These are phyloP conservation scores for Phytopythium mirpurense DNA, from an alignment of 352 stramenopile genomes.

Conservation along the genomic window DNA sequence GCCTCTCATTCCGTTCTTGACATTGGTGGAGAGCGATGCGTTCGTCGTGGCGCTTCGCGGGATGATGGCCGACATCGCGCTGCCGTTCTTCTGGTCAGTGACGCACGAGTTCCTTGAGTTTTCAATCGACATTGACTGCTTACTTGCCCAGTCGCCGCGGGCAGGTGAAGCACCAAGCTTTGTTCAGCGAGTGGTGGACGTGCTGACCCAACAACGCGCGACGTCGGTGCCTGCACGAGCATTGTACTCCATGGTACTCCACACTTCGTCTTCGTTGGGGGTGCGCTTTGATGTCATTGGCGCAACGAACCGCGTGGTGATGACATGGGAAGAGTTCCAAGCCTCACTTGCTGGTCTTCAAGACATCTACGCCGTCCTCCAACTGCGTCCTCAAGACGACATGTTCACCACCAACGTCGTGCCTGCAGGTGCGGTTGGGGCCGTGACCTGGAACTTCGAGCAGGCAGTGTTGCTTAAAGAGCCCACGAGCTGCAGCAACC, in stretches of 20 bases:
- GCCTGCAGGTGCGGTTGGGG: constrained; percentile 36
- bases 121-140: constrained; percentile 50
- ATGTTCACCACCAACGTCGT: constrained; percentile 47
- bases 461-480: constrained; percentile 43
- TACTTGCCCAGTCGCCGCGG: constrained; percentile 11
- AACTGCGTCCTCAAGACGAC: constrained; percentile 65
- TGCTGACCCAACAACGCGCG: constrained; percentile 16
- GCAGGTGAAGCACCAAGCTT: constrained; percentile 41
- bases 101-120: constrained; percentile 45
- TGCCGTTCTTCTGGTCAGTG: constrained; percentile 71
- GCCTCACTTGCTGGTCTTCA: constrained; percentile 48
- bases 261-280: constrained; percentile 44
- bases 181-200: constrained; percentile 48
- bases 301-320: constrained; percentile 34
- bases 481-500: constrained; percentile 34
- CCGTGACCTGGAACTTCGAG: constrained; percentile 60
- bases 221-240: constrained; percentile 22
- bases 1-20: constrained; percentile 22
- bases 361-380: constrained; percentile 55
- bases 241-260: constrained; percentile 42
- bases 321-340: constrained; percentile 57
- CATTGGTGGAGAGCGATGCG: constrained; percentile 42
- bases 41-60: constrained; percentile 46
- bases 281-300: constrained; percentile 68
- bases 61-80: constrained; percentile 26